phyloP scores from a whole-genome alignment of 2,329 filamentous ascomycete species.

The Penicillium sp. region DNA sequence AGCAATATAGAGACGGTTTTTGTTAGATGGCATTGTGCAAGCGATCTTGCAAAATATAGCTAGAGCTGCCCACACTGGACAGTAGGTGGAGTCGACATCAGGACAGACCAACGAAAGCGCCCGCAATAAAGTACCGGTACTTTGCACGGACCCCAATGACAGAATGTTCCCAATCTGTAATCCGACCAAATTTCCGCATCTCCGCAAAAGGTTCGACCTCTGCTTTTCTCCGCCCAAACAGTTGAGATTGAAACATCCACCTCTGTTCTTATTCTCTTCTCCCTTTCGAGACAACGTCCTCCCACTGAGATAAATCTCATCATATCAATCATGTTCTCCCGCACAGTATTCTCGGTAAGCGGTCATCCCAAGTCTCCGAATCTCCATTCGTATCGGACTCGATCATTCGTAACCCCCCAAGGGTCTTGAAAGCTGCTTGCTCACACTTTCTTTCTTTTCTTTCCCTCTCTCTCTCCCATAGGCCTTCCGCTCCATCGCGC shows the following conservation, averaged over 20 bases:
- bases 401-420: neutral
- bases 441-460: neutral
- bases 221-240: no score
- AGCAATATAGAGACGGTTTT: conserved; percentile 29
- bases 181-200: neutral
- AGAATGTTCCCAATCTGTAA: neutral
- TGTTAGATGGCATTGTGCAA: conserved; percentile 12
- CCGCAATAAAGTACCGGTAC: no score
- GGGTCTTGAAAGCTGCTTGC: neutral
- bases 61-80: no score
- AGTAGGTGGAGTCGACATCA: no score
- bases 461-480: conserved; percentile 3
- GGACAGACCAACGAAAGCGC: no score
- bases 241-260: no score
- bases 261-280: no score
- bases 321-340: conserved; percentile 24
- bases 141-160: no score
- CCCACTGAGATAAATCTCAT: conserved; percentile 3
- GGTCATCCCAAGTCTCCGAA: neutral
- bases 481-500: conserved; percentile 28
- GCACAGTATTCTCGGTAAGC: conserved; percentile 17
- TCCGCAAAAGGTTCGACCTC: neutral
- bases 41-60: neutral
- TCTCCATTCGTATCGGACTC: neutral
- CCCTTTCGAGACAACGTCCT: neutral